Base-by-base conservation (phyloP, 1,284 basidiomycete species). In the Schizopora paradoxa region DNA sequence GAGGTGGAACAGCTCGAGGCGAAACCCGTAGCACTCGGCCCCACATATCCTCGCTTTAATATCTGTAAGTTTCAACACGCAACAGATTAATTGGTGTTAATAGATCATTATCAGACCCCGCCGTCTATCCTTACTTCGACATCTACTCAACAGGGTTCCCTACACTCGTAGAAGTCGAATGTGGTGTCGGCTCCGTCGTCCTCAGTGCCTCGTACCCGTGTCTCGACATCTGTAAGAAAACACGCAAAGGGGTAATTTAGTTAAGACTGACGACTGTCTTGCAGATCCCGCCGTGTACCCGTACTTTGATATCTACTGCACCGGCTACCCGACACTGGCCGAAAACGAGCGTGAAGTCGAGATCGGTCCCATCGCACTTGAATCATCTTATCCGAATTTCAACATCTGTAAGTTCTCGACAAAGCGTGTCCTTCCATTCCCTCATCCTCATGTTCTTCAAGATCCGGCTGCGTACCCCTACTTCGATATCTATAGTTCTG, bases 401-500 rank as follows among this genome's bases (percentile, higher is more conserved):
- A 49, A 61, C 33, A 44, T 65, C 34, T 68, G 66, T 66, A 54
- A 43, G 64, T 46, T 11, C 7, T 23, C n/a, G 5, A 23, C 13
- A 18, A 36, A 19, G 13, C 5, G 2, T 21, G n/a, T 43, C 18
- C 8, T 8, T 29, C 14, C 13, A 5, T 8, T 38, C 8, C 32
- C 41, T 33, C 22, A 33, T 45, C 47, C 21, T 56, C 26, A 16
- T n/a, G 7, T 23, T 27, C 19, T 14, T 22, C 2, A 43, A 72
- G 74, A 72, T 52, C 58, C 61, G 13, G 48, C 63, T 7, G 62
- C 61, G n/a, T 52, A 46, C 34, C 51, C 51, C 11, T 35, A 36
- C 23, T 41, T 52, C 40, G 51, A 52, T 21, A 52, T 52, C 18
- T 45, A 46, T 41, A 33, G 34, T 25, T 27, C 14, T 6, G 45